Evolutionary conservation across 306 rosid genomes (phyloP).

Genomic region (Medicago ruthenica): DNA sequence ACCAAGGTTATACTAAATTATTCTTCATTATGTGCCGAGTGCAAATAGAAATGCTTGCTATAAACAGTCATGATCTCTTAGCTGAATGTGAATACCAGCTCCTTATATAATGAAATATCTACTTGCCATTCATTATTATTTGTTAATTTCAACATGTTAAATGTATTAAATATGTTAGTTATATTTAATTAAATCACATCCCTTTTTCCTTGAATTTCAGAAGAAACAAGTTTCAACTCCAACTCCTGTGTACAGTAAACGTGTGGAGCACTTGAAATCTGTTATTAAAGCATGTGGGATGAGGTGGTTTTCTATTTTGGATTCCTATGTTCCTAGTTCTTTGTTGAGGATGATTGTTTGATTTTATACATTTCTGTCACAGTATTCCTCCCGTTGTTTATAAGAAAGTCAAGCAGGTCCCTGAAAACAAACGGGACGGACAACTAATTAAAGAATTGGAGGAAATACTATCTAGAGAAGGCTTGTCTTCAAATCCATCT

Average conservation of each 20-base stretch:
- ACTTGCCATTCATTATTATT: constrained; percentile 22
- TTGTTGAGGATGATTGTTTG: constrained; percentile 40
- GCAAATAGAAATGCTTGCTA: constrained; percentile 22
- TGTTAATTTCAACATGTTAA: constrained; percentile 12
- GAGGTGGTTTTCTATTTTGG: constrained; percentile 65
- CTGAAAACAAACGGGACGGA: constrained; percentile 84
- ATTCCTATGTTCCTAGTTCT: constrained; percentile 37
- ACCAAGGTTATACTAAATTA: constrained; percentile 58
- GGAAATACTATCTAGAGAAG: constrained; percentile 87
- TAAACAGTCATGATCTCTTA: constrained; percentile 31
- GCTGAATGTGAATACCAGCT: constrained; percentile 30
- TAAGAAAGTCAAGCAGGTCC: constrained; percentile 86
- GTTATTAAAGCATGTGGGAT: constrained; percentile 95
- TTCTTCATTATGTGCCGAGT: constrained; percentile 20
- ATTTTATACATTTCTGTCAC: constrained; percentile 48
- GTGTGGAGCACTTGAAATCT: constrained; percentile 85
- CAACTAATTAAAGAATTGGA: constrained; percentile 81
- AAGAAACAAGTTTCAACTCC: constrained; percentile 82
- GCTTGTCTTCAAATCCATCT: constrained; percentile 79
- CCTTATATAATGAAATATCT: constrained; percentile 24
- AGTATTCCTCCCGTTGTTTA: constrained; percentile 85
- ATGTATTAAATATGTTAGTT: constrained; percentile 20
- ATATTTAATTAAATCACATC: constrained; percentile 23
- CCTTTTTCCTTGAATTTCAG: constrained; percentile 51
- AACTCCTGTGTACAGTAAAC: constrained; percentile 79